Evolutionary conservation across 106 monocot species (phyloP).

Genomic region (Triglochin maritima): DNA sequence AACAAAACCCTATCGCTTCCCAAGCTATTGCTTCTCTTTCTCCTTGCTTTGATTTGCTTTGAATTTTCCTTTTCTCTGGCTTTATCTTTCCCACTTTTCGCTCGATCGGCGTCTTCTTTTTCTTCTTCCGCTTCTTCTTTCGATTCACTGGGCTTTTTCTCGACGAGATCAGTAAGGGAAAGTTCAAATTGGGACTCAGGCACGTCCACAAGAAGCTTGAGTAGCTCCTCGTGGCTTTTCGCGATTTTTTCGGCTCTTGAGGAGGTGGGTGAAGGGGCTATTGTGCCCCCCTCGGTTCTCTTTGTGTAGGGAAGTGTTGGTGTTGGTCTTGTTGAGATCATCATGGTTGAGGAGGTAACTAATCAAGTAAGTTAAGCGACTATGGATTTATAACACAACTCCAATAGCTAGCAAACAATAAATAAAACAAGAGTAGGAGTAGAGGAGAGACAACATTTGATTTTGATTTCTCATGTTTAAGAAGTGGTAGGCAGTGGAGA

Average conservation of each 20-base stretch:
- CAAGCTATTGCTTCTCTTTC: background rate
- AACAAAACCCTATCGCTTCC: slow-evolving; percentile 2
- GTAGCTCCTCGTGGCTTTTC: background rate
- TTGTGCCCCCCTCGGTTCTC: background rate
- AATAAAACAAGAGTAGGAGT: too few relatives aligned
- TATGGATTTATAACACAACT: too few relatives aligned
- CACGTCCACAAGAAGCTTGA: background rate
- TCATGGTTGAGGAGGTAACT: too few relatives aligned
- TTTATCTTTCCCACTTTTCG: too few relatives aligned
- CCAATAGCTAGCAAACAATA: too few relatives aligned
- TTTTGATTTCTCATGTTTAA: too few relatives aligned
- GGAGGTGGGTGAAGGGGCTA: background rate
- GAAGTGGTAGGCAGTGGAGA: too few relatives aligned
- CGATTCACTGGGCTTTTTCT: background rate
- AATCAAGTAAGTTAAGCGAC: too few relatives aligned
- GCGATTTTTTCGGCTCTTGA: slow-evolving; percentile 1
- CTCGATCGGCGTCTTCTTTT: too few relatives aligned
- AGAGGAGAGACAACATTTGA: too few relatives aligned
- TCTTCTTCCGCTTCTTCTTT: background rate
- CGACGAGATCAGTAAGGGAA: slow-evolving; percentile 2
- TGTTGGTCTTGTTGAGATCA: too few relatives aligned
- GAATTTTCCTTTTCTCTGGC: background rate
- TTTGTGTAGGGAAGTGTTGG: too few relatives aligned
- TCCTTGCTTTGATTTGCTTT: background rate
- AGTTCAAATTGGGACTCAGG: slow-evolving; percentile 6